Evolutionary conservation across 148 eudicot genomes (phyloP).

Genomic region (Silene uniflora): DNA sequence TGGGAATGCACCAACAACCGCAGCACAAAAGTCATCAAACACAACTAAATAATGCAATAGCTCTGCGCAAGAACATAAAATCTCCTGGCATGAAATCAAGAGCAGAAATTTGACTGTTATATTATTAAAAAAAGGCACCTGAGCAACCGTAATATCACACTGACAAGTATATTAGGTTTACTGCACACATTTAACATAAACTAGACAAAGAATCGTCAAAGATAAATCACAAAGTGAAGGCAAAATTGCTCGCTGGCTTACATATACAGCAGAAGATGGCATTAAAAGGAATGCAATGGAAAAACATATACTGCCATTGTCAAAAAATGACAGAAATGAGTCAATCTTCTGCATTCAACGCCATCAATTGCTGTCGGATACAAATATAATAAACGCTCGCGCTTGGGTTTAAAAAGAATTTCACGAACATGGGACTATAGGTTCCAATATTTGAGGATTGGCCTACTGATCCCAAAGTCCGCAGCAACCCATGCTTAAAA

Average conservation of each 20-base stretch:
- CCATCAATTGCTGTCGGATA: background rate
- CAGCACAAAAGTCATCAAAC: background rate
- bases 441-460: background rate
- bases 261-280: too few relatives aligned
- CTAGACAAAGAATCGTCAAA: too few relatives aligned
- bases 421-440: too few relatives aligned
- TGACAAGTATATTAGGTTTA: background rate
- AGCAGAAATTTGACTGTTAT: background rate
- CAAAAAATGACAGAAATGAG: background rate
- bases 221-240: too few relatives aligned
- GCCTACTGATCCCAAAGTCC: background rate
- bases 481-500: background rate
- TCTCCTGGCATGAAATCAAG: too few relatives aligned
- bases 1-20: background rate
- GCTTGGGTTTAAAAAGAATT: background rate
- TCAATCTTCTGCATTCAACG: background rate
- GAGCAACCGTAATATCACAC: background rate
- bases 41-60: background rate
- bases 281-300: too few relatives aligned
- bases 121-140: background rate
- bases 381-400: background rate
- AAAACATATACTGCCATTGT: too few relatives aligned
- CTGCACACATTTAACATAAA: background rate
- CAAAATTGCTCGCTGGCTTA: too few relatives aligned
- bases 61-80: too few relatives aligned